phyloP scores from a whole-genome alignment of 495 filamentous ascomycete species.

The Xylaria cubensis region DNA sequence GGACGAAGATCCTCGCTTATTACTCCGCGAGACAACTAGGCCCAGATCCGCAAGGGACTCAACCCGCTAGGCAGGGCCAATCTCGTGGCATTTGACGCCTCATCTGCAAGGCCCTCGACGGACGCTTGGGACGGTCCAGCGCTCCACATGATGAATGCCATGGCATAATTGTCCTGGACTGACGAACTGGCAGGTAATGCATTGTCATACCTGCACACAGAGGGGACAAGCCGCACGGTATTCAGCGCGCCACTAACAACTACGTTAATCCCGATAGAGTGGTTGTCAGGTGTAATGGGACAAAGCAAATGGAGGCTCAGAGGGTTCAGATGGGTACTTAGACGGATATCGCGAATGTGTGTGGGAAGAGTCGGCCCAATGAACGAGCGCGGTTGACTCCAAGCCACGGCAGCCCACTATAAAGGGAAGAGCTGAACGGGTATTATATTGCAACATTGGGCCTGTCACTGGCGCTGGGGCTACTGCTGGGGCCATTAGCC shows the following conservation, averaged over 20 bases:
- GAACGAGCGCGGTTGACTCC: slow-evolving; percentile 13
- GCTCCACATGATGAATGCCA: slow-evolving; percentile 20
- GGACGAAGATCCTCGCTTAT: slow-evolving; percentile 37
- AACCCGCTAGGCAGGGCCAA: slow-evolving; percentile 34
- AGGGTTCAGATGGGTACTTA: slow-evolving; percentile 20
- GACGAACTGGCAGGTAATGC: slow-evolving; percentile 14
- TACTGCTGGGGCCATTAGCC: slow-evolving; percentile 12
- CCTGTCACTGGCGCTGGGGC: slow-evolving; percentile 22
- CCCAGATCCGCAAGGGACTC: slow-evolving; percentile 31
- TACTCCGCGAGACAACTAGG: slow-evolving; percentile 26
- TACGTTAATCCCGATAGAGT: slow-evolving; percentile 37
- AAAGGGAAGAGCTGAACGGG: slow-evolving; percentile 40
- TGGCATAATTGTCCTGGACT: slow-evolving; percentile 6
- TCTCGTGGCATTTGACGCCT: slow-evolving; percentile 39
- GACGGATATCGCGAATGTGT: slow-evolving; percentile 34
- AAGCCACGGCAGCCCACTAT: slow-evolving; percentile 34
- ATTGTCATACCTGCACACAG: background rate
- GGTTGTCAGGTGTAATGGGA: slow-evolving; percentile 39
- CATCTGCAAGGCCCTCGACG: slow-evolving; percentile 29
- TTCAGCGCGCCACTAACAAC: slow-evolving; percentile 42
- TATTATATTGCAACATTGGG: slow-evolving; percentile 26
- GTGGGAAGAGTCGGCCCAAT: slow-evolving; percentile 35
- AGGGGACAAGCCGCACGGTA: slow-evolving; percentile 20
- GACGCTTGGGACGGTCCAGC: slow-evolving; percentile 18
- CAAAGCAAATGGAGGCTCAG: slow-evolving; percentile 28